These are phyloP conservation scores for Hysterangium stoloniferum DNA, from an alignment of 768 basidiomycete species.

Conservation along the genomic window DNA sequence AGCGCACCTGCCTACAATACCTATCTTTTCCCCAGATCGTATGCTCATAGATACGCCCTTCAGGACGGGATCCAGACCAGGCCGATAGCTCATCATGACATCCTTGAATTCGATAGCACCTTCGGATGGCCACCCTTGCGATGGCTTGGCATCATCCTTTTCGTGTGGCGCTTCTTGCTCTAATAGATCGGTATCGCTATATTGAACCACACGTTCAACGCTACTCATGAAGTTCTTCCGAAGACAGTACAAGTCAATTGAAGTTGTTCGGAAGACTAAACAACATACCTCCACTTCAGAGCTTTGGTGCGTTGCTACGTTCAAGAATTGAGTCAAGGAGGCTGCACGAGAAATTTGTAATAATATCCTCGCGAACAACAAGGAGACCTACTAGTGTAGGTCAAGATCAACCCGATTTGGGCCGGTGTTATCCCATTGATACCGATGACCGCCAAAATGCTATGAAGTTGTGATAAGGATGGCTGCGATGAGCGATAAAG, in stretches of 20 bases:
- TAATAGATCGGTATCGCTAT: conserved; percentile 40
- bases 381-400: conserved; percentile 45
- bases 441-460: conserved; percentile 38
- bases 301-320: conserved; percentile 47
- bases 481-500: neutral
- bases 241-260: neutral
- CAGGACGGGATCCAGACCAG: conserved; percentile 65
- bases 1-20: conserved; percentile 53
- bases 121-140: conserved; percentile 51
- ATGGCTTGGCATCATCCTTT: conserved; percentile 46
- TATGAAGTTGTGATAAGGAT: no score
- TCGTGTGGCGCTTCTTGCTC: conserved; percentile 61
- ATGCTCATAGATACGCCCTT: conserved; percentile 56
- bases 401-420: conserved; percentile 64
- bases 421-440: conserved; percentile 53
- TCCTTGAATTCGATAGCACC: conserved; percentile 59
- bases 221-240: conserved; percentile 56
- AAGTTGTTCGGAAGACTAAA: neutral
- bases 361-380: neutral
- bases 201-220: conserved; percentile 55
- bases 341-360: conserved; percentile 24
- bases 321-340: conserved; percentile 43
- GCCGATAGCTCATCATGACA: conserved; percentile 54
- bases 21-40: conserved; percentile 64
- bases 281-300: conserved; percentile 53